Evolutionary conservation across 1,139 yeast species (phyloP), one percentile per base, ranked within the genome.

Genomic region (Eremothecium gossypii): DNA sequence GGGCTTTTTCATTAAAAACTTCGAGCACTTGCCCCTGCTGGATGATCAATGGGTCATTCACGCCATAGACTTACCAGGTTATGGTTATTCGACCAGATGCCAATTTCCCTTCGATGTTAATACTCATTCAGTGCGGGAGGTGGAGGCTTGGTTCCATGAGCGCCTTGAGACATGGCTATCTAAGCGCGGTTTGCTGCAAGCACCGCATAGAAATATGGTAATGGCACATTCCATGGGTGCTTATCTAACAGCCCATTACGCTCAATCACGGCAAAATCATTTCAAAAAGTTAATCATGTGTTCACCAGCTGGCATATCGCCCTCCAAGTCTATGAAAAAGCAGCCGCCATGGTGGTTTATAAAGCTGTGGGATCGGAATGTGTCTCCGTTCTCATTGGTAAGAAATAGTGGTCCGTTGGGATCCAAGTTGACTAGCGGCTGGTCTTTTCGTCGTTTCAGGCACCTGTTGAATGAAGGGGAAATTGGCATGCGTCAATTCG

Each of bases 211-310:
- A 83, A 64, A 57, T 40, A 72, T 83, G 8, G 67, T 91, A 42
- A 70, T 91, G 53, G 96, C 96, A 2, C 98, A 91, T 64, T 87
- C 96, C 0, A 70, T 89, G 53, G 98, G 98, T 8, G 96, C 96
- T 0, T 89, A 89, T 57, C 64, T 89, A 46, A 78, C 86, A 46
- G 71, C 86, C 32, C 72, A 83, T 1, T 91, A 89, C 60, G 79
- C 89, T 3, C 45, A 49, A n/a, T 45, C 46, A 30, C 77, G 82
- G 57, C 85, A 91, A 0, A 64, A 71, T 0, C 69, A 74, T 8
- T 71, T 87, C 20, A 66, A 73, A 33, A 77, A 79, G 49, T 65
- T 91, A 45, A 69, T 87, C 36, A 70, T 89, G 49, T 79, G 87
- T 12, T 83, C 95, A 3, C 98, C 98, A 0, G 91, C 87, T 1